phyloP scores from a whole-genome alignment of 2,329 filamentous ascomycete genomes.

The Septoria linicola region DNA sequence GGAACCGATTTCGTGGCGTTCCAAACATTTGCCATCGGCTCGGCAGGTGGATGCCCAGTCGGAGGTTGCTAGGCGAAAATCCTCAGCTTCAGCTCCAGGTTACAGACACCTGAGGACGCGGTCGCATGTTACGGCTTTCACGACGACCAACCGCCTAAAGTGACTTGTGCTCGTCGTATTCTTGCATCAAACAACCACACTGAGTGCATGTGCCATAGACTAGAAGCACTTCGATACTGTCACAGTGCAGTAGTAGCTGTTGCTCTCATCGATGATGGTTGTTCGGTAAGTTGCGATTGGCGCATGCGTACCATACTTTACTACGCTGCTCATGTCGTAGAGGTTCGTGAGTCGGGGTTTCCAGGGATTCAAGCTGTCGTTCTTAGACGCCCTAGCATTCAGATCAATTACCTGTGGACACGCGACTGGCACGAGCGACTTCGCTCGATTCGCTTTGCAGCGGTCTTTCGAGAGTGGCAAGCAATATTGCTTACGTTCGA shows the following conservation, averaged over 20 bases:
- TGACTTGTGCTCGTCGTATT: not conserved
- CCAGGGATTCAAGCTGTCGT: not conserved
- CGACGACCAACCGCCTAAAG: slow-evolving; percentile 1
- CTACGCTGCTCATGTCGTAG: not conserved
- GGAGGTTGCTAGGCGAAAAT: slow-evolving; percentile 12
- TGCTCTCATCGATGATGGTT: not conserved
- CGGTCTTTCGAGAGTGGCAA: not conserved
- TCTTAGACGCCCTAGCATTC: too few relatives aligned
- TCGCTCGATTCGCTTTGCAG: too few relatives aligned
- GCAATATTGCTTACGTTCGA: not conserved
- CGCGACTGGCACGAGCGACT: too few relatives aligned
- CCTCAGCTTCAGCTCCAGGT: not conserved
- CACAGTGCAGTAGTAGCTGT: not conserved
- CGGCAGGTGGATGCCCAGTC: slow-evolving; percentile 11
- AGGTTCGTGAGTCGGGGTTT: not conserved
- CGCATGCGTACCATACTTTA: slow-evolving; percentile 3
- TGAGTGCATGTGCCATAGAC: not conserved
- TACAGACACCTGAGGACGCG: too few relatives aligned
- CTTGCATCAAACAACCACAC: not conserved
- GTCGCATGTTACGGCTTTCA: not conserved
- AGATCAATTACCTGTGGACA: too few relatives aligned
- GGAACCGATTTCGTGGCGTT: not conserved
- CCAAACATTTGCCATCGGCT: slow-evolving; percentile 13
- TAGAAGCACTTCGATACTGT: not conserved
- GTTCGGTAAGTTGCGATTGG: not conserved